Conservation (phyloP, 2,329 filamentous ascomycete genomes). For the Cordyceps tenuipes region DNA sequence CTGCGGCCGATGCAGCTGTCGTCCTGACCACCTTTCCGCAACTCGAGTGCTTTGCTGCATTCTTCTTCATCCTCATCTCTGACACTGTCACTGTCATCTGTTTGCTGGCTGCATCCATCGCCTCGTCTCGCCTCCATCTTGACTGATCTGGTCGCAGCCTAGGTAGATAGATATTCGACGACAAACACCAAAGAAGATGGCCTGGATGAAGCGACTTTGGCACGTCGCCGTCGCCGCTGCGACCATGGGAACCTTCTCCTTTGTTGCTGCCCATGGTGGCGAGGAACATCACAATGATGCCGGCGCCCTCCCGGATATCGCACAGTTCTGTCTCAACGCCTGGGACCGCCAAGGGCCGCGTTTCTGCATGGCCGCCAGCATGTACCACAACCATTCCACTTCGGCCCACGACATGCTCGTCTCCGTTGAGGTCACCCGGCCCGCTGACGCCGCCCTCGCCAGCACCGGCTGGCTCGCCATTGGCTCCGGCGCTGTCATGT, state of each 20-base stretch:
- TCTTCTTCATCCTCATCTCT: not conserved
- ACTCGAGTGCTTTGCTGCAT: not conserved
- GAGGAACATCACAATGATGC: not conserved
- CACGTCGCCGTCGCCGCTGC: not conserved
- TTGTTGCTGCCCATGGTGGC: not conserved
- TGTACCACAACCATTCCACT: constrained; percentile 13
- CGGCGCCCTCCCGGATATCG: not conserved
- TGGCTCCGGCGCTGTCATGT: constrained; percentile 10
- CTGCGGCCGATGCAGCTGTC: too few relatives aligned
- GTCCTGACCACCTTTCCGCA: not conserved
- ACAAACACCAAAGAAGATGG: not conserved
- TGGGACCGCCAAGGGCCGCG: not conserved
- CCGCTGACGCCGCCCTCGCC: not conserved
- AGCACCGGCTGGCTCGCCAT: constrained; percentile 10
- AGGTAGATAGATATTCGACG: not conserved
- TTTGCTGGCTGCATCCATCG: not conserved
- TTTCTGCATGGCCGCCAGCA: constrained; percentile 9
- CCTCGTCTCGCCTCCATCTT: not conserved
- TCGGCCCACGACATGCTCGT: constrained; percentile 11
- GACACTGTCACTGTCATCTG: not conserved
- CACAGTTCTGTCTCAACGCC: constrained; percentile 11
- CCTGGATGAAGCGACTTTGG: not conserved
- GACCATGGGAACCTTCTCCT: not conserved
- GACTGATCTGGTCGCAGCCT: not conserved
- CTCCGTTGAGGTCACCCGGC: constrained; percentile 6